Conservation (phyloP, 371 early-diverging fungal genomes). For the Rhizopus sp. region DNA sequence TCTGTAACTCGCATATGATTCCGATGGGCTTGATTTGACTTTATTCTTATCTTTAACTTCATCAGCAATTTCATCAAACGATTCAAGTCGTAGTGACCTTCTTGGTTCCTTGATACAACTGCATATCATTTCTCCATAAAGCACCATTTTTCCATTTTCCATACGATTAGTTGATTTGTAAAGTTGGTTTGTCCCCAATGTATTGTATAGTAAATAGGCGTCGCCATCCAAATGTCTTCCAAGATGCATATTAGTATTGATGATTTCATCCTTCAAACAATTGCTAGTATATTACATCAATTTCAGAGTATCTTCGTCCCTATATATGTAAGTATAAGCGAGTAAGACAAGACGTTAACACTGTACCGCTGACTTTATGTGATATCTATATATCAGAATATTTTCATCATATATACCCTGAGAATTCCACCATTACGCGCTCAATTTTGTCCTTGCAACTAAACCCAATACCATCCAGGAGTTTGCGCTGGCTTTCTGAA, state of each 20-base stretch:
- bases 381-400: constrained; percentile 14
- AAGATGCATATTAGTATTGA: constrained; percentile 17
- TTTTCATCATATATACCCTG: constrained; percentile 23
- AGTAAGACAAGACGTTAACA: constrained; percentile 14
- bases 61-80: constrained; percentile 17
- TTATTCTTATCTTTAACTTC: constrained; percentile 14
- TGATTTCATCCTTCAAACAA: constrained; percentile 18
- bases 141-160: constrained; percentile 17
- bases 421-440: constrained; percentile 23
- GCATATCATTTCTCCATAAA: constrained; percentile 22
- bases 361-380: constrained; percentile 18
- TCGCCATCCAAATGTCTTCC: constrained; percentile 18
- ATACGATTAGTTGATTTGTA: constrained; percentile 19
- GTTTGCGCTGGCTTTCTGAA: constrained; percentile 18
- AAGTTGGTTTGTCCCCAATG: constrained; percentile 15
- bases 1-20: constrained; percentile 12
- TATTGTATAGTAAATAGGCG: constrained; percentile 16
- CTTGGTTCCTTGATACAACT: constrained; percentile 23
- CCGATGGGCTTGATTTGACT: constrained; percentile 16
- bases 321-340: constrained; percentile 21
- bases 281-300: constrained; percentile 22
- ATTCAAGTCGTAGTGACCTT: constrained; percentile 19
- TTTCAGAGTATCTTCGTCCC: constrained; percentile 26
- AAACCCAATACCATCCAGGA: constrained; percentile 21
- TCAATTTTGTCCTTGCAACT: constrained; percentile 19